These are phyloP conservation scores for Debaryomyces maramus DNA, from an alignment of 805 yeast species.

Conservation along the genomic window DNA sequence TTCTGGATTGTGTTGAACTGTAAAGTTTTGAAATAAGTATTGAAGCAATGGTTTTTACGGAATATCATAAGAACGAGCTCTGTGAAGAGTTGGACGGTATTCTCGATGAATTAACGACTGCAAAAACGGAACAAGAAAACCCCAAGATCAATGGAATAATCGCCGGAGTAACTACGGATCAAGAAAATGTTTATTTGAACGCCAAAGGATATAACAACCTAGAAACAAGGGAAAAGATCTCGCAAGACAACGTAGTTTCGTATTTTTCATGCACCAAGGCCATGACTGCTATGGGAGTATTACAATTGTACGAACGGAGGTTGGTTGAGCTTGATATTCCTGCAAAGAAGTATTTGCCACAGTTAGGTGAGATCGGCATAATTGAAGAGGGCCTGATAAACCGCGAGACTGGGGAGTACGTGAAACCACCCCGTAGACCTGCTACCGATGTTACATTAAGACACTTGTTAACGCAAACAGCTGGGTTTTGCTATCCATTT, in stretches of 20 bases:
- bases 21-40: too few species aligned
- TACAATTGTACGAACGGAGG: conserved; percentile 34
- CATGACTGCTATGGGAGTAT: conserved; percentile 36
- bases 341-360: conserved; percentile 32
- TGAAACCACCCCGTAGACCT: conserved; percentile 23
- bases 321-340: conserved; percentile 34
- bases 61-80: not conserved
- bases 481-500: conserved; percentile 39
- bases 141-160: conserved; percentile 23
- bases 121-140: not conserved
- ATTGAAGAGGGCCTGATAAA: conserved; percentile 27
- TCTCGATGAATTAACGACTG: not conserved
- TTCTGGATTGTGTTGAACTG: too few species aligned
- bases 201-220: conserved; percentile 21
- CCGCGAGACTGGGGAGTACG: conserved; percentile 23
- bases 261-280: conserved; percentile 35
- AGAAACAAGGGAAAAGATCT: conserved; percentile 15
- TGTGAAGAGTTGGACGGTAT: not conserved
- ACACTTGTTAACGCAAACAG: conserved; percentile 30
- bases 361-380: conserved; percentile 25
- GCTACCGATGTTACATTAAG: conserved; percentile 23
- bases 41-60: not conserved
- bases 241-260: conserved; percentile 19
- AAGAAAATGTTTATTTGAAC: conserved; percentile 23
- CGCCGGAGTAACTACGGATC: conserved; percentile 28